Evolutionary conservation across 2,329 filamentous ascomycete species (phyloP).

Genomic region (Fusarium nurragi): DNA sequence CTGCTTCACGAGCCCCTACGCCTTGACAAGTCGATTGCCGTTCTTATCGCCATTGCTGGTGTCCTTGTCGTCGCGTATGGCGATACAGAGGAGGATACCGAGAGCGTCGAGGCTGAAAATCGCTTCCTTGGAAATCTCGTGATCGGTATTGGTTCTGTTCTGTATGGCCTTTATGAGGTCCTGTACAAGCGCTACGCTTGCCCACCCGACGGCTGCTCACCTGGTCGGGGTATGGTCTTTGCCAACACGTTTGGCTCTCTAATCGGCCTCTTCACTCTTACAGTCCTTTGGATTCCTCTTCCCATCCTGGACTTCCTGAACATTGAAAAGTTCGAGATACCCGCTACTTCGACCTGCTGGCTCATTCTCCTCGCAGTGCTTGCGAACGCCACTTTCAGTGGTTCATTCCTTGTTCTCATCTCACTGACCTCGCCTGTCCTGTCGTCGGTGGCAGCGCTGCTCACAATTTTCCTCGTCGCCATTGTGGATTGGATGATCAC

Average conservation of each 20-base stretch:
- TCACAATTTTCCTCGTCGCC: slow-evolving; percentile 97
- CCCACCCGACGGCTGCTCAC: slow-evolving; percentile 85
- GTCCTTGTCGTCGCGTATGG: slow-evolving; percentile 97
- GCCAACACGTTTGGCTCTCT: slow-evolving; percentile 90
- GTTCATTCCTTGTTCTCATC: slow-evolving; percentile 92
- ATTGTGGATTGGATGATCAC: slow-evolving; percentile 89
- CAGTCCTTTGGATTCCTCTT: slow-evolving; percentile 90
- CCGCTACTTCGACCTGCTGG: slow-evolving; percentile 78
- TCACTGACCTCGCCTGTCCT: slow-evolving; percentile 92
- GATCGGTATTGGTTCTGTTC: slow-evolving; percentile 87
- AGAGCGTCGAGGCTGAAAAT: slow-evolving; percentile 65
- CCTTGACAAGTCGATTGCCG: slow-evolving; percentile 85
- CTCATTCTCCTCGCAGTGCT: slow-evolving; percentile 83
- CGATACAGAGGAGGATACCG: slow-evolving; percentile 64
- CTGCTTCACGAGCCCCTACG: slow-evolving; percentile 86
- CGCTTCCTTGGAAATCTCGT: slow-evolving; percentile 87
- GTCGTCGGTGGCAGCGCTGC: slow-evolving; percentile 87
- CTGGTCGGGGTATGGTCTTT: slow-evolving; percentile 93
- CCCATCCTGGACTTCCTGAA: slow-evolving; percentile 83
- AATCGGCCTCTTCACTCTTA: slow-evolving; percentile 86
- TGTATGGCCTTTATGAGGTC: slow-evolving; percentile 98
- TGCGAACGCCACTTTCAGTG: slow-evolving; percentile 91
- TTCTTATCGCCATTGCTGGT: slow-evolving; percentile 85
- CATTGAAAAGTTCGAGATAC: slow-evolving; percentile 84
- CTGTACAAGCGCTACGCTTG: slow-evolving; percentile 94